phyloP scores from a whole-genome alignment of 345 rosid species.

The Raphanus raphanistrum region DNA sequence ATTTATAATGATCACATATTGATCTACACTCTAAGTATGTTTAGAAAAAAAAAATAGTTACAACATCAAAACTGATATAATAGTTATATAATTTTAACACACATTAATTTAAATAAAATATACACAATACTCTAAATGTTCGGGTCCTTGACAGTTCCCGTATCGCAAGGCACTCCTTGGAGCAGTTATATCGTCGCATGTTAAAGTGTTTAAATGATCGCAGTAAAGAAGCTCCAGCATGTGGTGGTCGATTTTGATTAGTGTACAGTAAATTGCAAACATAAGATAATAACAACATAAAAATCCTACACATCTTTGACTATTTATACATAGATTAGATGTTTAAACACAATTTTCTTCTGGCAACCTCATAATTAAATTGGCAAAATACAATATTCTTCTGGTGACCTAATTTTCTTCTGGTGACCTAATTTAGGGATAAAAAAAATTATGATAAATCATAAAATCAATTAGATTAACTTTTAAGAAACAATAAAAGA shows the following conservation, averaged over 20 bases:
- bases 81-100: neutral
- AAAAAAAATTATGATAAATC: no score
- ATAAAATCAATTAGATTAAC: no score
- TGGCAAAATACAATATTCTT: no score
- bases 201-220: neutral
- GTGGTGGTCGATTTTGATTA: neutral
- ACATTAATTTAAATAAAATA: neutral
- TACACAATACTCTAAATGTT: neutral
- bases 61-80: neutral
- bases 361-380: neutral
- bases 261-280: neutral
- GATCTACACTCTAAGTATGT: neutral
- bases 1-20: neutral
- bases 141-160: neutral
- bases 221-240: neutral
- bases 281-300: neutral
- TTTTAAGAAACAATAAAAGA: no score
- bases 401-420: no score
- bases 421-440: no score
- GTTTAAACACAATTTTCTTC: neutral
- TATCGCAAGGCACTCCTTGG: neutral
- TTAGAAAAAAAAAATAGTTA: neutral
- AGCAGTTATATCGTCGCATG: neutral
- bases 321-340: no score
- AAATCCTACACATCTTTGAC: neutral